Base-by-base conservation (phyloP, 345 rosid genomes). In the Pelargonium nanum region DNA sequence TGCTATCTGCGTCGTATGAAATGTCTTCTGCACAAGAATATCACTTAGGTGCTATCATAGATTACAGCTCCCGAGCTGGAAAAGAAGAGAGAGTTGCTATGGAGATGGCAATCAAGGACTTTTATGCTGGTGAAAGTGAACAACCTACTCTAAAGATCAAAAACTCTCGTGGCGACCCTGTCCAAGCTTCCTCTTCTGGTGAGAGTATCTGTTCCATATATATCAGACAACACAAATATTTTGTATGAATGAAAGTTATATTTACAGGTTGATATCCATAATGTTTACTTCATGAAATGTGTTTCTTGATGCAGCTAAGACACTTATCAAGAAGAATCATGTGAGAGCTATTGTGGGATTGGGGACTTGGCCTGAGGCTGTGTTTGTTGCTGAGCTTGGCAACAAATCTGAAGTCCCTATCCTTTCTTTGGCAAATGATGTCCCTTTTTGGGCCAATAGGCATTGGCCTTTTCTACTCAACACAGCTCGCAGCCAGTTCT, bases 391-490 rank as follows among this genome's bases (percentile, higher is more conserved):
- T 6, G 57, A 67, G n/a, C n/a, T 69, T 28, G 70, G 65, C 23
- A 63, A 59, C 65, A 64, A 19, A 21, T 52, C 61, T 9, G 6
- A 24, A 19, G 60, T 70, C 30, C 75, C 72, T 0, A 9, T 76
- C 23, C 20, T 76, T 53, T 66, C 77, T 32, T 34, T 72, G 51
- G 66, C 70, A 6, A 62, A 65, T 57, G 65, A 64, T 21, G 15
- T 61, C 7, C 77, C 74, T 26, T 22, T 16, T 10, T 63, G 72
- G 67, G 60, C 66, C 7, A 12, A 19, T 6, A 4, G 12, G 20
- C 26, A 54, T 8, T 69, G 74, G 80, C 74, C 77, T 21, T 76
- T 72, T 54, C 53, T 72, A 51, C 34, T 69, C 21, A 70, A 64
- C 52, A 52, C 59, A 10, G 69, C 67, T 24, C 62, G 66, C 44